Evolutionary conservation across 495 filamentous ascomycete genomes (phyloP).

Genomic region (Xylaria acuta): DNA sequence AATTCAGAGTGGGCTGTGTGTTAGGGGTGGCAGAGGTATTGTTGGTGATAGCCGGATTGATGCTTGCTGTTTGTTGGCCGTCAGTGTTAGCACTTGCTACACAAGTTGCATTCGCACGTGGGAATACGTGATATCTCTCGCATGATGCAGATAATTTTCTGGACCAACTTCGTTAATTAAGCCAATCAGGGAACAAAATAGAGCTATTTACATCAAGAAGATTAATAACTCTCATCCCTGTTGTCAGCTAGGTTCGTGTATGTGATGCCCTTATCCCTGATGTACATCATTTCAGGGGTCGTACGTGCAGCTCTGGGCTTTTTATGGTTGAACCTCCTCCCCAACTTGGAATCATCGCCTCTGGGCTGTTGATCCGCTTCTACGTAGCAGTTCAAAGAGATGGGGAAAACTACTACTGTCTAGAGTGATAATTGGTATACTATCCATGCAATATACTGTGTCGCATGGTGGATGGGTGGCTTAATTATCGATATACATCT

Average conservation of each 20-base stretch:
- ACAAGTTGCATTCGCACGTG: constrained; percentile 12
- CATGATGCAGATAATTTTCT: constrained; percentile 27
- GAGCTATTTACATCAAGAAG: constrained; percentile 3
- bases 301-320: neutral
- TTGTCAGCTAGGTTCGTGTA: neutral
- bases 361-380: neutral
- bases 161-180: constrained; percentile 28
- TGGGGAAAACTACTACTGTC: neutral
- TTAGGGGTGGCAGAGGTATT: constrained; percentile 13
- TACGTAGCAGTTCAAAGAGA: neutral
- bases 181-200: constrained; percentile 13
- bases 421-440: neutral
- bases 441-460: neutral
- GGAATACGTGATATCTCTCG: constrained; percentile 24
- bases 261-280: neutral
- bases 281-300: neutral
- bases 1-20: neutral
- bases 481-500: neutral
- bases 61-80: constrained; percentile 3
- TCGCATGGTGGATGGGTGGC: neutral
- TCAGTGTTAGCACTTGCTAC: constrained; percentile 8
- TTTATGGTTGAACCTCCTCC: neutral
- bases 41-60: constrained; percentile 7
- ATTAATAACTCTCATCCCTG: neutral
- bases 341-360: neutral